phyloP scores from a whole-genome alignment of 83 land plant genomes.

The Diphasiastrum complanatum region DNA sequence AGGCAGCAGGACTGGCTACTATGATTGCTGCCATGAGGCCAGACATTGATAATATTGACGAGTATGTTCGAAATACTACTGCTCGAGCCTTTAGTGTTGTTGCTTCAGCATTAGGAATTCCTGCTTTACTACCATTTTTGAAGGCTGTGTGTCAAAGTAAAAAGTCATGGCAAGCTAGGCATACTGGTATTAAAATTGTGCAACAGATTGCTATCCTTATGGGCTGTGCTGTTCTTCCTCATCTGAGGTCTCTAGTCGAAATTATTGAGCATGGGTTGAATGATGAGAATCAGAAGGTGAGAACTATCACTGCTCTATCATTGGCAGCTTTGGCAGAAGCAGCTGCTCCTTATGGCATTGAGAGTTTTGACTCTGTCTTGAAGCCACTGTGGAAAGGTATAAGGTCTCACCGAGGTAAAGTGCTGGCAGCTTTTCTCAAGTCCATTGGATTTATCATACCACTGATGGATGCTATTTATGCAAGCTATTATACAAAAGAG shows the following conservation, averaged over 20 bases:
- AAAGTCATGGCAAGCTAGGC: slow-evolving; percentile 97
- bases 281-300: slow-evolving; percentile 95
- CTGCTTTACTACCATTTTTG: slow-evolving; percentile 83
- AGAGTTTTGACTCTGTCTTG: slow-evolving; percentile 92
- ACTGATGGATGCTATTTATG: slow-evolving; percentile 94
- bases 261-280: slow-evolving; percentile 91
- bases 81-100: slow-evolving; percentile 98
- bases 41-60: slow-evolving; percentile 97
- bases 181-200: slow-evolving; percentile 94
- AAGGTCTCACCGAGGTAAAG: slow-evolving; percentile 84
- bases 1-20: slow-evolving; percentile 94
- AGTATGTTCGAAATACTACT: slow-evolving; percentile 93
- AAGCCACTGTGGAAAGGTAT: slow-evolving; percentile 99
- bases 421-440: slow-evolving; percentile 90
- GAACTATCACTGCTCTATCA: slow-evolving; percentile 90
- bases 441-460: slow-evolving; percentile 97
- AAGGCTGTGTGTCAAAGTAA: slow-evolving; percentile 98
- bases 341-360: slow-evolving; percentile 95
- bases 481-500: slow-evolving; percentile 94
- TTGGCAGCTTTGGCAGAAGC: slow-evolving; percentile 96
- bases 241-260: slow-evolving; percentile 87
- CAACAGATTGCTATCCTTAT: slow-evolving; percentile 96
- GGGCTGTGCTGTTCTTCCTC: slow-evolving; percentile 98
- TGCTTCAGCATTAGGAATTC: slow-evolving; percentile 91
- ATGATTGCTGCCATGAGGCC: slow-evolving; percentile 99